Percentiles rank a stretch among this genome's conserved stretches.
Evolutionary conservation across 768 basidiomycete species (phyloP).

Genomic region (Mycena galopus): DNA sequence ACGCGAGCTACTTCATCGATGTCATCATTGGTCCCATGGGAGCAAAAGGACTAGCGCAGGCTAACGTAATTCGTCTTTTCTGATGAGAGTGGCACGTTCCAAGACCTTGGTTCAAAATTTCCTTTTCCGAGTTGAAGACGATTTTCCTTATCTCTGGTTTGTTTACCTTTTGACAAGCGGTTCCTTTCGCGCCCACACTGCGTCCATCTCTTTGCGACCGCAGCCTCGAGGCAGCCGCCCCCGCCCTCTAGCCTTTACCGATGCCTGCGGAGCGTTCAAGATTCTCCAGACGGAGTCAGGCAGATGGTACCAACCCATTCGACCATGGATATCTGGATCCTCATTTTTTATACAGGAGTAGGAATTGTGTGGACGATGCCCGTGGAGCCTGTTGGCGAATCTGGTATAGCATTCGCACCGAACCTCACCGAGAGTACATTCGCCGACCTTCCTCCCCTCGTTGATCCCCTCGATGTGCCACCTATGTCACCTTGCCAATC

Average conservation of each 20-base stretch:
- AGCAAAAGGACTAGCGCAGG: not conserved
- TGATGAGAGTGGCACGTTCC: constrained; percentile 5
- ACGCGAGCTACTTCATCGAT: not conserved
- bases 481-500: constrained; percentile 44
- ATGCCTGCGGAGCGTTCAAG: constrained; percentile 56
- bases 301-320: constrained; percentile 44
- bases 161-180: not conserved
- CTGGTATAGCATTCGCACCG: constrained; percentile 64
- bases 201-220: constrained; percentile 29
- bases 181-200: constrained; percentile 30
- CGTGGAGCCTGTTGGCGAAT: constrained; percentile 47
- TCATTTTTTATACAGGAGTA: constrained; percentile 43
- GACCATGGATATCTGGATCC: not conserved
- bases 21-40: constrained; percentile 1
- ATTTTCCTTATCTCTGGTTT: constrained; percentile 10
- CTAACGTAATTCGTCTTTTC: not conserved
- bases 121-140: constrained; percentile 1
- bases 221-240: constrained; percentile 35
- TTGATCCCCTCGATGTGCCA: constrained; percentile 40
- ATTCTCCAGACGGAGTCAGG: constrained; percentile 46
- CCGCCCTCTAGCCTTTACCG: constrained; percentile 18
- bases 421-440: constrained; percentile 68
- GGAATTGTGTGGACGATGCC: constrained; percentile 59
- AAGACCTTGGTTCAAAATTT: not conserved
- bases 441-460: constrained; percentile 50